Conservation (phyloP, 371 early-diverging fungal genomes). For the Coemansia sp. region DNA sequence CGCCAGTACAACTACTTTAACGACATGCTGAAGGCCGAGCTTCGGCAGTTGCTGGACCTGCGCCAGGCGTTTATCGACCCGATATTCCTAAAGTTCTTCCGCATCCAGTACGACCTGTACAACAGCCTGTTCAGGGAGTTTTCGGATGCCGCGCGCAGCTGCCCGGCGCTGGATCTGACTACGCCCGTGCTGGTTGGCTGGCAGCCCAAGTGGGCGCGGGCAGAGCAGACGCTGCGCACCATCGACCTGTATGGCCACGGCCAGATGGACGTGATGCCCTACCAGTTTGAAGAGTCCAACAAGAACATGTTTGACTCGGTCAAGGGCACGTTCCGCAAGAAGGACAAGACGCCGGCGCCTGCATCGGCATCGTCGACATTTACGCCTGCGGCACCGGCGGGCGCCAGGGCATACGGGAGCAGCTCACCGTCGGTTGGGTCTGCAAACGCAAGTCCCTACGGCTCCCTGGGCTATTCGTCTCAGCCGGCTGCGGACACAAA, state of each 20-base stretch:
- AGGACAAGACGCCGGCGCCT: constrained; percentile 38
- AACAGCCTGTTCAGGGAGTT: constrained; percentile 44
- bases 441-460: constrained; percentile 11
- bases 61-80: constrained; percentile 60
- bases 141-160: constrained; percentile 28
- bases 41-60: constrained; percentile 56
- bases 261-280: constrained; percentile 32
- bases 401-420: constrained; percentile 2
- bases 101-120: constrained; percentile 58
- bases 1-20: constrained; percentile 62
- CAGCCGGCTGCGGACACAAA: constrained; percentile 1
- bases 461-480: constrained; percentile 8
- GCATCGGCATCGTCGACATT: constrained; percentile 21
- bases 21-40: constrained; percentile 57
- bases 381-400: background rate
- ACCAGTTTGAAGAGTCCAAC: constrained; percentile 19
- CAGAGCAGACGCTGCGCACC: constrained; percentile 22
- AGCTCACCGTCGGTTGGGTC: background rate
- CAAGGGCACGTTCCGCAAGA: constrained; percentile 45
- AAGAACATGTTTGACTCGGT: constrained; percentile 35
- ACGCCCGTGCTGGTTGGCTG: constrained; percentile 41
- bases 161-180: constrained; percentile 38
- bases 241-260: constrained; percentile 46
- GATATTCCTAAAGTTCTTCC: constrained; percentile 59
- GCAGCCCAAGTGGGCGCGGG: constrained; percentile 45